Evolutionary conservation across 2,329 filamentous ascomycete genomes (phyloP).

Genomic region (Phaeosphaeria sp.): DNA sequence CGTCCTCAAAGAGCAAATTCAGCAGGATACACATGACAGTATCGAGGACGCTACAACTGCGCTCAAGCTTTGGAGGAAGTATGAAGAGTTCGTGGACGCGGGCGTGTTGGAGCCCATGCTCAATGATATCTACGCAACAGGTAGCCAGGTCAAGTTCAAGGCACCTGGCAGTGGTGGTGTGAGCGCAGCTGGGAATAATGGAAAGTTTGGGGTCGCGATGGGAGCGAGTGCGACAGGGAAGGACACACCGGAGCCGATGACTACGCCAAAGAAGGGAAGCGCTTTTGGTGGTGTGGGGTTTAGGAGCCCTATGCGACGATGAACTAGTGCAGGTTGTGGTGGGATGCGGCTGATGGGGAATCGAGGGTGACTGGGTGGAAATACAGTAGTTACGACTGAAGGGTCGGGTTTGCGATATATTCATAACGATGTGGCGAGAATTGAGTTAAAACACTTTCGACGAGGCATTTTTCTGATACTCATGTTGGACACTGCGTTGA

Average conservation of each 20-base stretch:
- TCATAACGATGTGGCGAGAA: too few relatives aligned
- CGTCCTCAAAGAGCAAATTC: slow-evolving; percentile 91
- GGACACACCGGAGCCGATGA: slow-evolving; percentile 64
- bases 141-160: slow-evolving; percentile 60
- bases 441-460: too few relatives aligned
- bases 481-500: too few relatives aligned
- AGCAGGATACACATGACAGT: slow-evolving; percentile 89
- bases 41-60: slow-evolving; percentile 95
- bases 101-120: slow-evolving; percentile 84
- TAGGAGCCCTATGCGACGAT: slow-evolving; percentile 41
- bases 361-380: background rate
- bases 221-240: slow-evolving; percentile 45
- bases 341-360: background rate
- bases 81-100: slow-evolving; percentile 85
- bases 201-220: slow-evolving; percentile 1
- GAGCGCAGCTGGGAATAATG: slow-evolving; percentile 8
- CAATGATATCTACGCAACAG: slow-evolving; percentile 79
- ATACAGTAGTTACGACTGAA: background rate
- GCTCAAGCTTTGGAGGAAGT: slow-evolving; percentile 87
- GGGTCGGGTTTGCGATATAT: background rate
- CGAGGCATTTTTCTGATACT: too few relatives aligned
- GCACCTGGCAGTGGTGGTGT: slow-evolving; percentile 38
- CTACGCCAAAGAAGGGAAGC: slow-evolving; percentile 57
- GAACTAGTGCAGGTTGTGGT: background rate
- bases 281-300: slow-evolving; percentile 48